These are phyloP conservation scores for Aspergillus melleus DNA, from an alignment of 2,329 filamentous ascomycete species.

Conservation along the genomic window DNA sequence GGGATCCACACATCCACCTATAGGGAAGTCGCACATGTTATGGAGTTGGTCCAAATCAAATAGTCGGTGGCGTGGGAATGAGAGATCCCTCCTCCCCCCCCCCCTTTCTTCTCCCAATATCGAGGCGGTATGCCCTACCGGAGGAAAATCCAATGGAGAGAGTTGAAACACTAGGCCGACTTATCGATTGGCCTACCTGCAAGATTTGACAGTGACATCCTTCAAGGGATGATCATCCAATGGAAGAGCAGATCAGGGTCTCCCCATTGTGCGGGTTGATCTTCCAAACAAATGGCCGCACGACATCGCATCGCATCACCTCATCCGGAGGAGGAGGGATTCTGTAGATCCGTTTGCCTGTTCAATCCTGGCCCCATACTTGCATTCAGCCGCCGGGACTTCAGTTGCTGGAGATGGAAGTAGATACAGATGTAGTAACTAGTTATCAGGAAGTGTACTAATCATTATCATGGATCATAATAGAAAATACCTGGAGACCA, in stretches of 20 bases:
- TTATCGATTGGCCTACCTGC: slow-evolving; percentile 3
- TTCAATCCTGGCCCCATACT: background rate
- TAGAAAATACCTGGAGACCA: background rate
- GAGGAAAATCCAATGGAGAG: background rate
- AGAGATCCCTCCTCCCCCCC: background rate
- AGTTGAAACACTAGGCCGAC: slow-evolving; percentile 11
- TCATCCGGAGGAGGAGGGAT: background rate
- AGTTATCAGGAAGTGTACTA: too few relatives aligned
- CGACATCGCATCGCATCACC: slow-evolving; percentile 1
- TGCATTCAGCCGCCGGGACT: background rate
- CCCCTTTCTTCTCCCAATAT: slow-evolving; percentile 8
- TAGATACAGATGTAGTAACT: too few relatives aligned
- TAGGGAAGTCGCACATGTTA: slow-evolving; percentile 1
- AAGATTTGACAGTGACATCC: slow-evolving; percentile 18
- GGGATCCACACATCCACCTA: slow-evolving; percentile 6
- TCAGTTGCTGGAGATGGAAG: too few relatives aligned
- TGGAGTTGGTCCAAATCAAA: background rate
- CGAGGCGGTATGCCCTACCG: background rate
- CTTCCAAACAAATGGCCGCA: background rate
- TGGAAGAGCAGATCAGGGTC: slow-evolving; percentile 9
- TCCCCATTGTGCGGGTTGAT: background rate
- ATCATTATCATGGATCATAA: background rate
- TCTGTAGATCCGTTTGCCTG: background rate
- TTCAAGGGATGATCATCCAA: slow-evolving; percentile 21
- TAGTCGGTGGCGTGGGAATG: background rate